Percentiles rank a stretch among this genome's conserved stretches.
Conservation (phyloP, 2,329 filamentous ascomycete species). For the Thermothelomyces thermophilus region DNA sequence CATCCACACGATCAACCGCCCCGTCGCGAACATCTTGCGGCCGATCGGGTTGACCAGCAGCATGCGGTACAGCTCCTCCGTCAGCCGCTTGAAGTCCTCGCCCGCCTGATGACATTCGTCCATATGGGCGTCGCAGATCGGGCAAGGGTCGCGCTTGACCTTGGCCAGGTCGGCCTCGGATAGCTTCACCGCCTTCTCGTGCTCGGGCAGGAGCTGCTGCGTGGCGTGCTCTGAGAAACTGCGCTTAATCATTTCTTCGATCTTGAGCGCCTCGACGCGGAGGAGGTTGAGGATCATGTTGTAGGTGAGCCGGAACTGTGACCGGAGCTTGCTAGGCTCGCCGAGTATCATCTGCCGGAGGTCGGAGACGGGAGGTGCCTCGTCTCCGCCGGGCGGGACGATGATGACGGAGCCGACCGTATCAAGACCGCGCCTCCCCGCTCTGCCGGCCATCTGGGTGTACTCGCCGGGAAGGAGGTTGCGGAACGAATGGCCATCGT, state of each 20-base stretch:
- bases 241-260: slow-evolving; percentile 99
- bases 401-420: slow-evolving; percentile 92
- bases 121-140: slow-evolving; percentile 73
- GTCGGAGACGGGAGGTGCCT: slow-evolving; percentile 78
- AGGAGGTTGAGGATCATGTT: slow-evolving; percentile 98
- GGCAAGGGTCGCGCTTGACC: slow-evolving; percentile 78
- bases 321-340: slow-evolving; percentile 88
- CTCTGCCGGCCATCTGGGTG: slow-evolving; percentile 96
- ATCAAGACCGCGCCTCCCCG: slow-evolving; percentile 86
- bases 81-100: slow-evolving; percentile 73
- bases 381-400: slow-evolving; percentile 73
- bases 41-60: slow-evolving; percentile 77
- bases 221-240: slow-evolving; percentile 98
- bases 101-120: slow-evolving; percentile 75
- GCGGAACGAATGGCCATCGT: slow-evolving; percentile 86
- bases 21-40: slow-evolving; percentile 67
- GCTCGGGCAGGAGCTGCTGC: slow-evolving; percentile 86
- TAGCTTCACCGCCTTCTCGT: slow-evolving; percentile 87
- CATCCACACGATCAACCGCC: slow-evolving; percentile 76
- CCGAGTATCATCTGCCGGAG: slow-evolving; percentile 92
- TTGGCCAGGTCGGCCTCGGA: slow-evolving; percentile 89
- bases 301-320: slow-evolving; percentile 94
- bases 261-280: slow-evolving; percentile 92
- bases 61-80: slow-evolving; percentile 69
- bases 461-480: slow-evolving; percentile 93